phyloP scores from a whole-genome alignment of 23 red algal genomes.

The Gracilariopsis chorda region DNA sequence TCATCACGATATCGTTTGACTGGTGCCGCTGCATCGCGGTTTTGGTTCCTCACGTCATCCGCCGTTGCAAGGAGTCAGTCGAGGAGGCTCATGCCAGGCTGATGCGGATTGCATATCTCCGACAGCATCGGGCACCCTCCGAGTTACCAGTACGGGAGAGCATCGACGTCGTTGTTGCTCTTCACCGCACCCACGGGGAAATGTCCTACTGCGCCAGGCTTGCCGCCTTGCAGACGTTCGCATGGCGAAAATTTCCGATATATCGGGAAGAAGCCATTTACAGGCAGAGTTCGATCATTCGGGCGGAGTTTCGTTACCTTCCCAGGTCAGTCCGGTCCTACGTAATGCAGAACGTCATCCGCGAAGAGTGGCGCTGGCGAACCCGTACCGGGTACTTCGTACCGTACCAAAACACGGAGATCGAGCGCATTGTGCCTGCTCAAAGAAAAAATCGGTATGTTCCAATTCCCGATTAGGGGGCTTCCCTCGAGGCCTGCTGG shows the following conservation, averaged over 20 bases:
- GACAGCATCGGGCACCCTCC: not conserved
- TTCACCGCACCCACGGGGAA: not conserved
- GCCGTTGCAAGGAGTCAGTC: no score
- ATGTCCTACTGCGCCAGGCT: not conserved
- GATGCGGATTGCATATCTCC: no score
- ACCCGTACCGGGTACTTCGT: not conserved
- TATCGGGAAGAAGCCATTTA: not conserved
- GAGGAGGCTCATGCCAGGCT: no score
- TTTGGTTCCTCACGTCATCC: no score
- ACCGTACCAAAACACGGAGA: not conserved
- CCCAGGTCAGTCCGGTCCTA: not conserved
- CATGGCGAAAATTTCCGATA: not conserved
- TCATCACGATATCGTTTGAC: no score
- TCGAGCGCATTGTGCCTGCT: not conserved
- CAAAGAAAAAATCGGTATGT: not conserved
- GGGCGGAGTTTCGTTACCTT: not conserved
- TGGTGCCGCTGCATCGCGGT: no score
- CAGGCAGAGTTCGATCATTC: not conserved
- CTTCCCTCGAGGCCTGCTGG: not conserved
- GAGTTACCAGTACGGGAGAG: not conserved
- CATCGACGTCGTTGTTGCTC: not conserved
- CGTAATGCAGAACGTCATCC: not conserved
- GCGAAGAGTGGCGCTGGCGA: not conserved
- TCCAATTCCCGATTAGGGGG: not conserved
- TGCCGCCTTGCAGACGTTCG: not conserved